Evolutionary conservation across 352 stramenopile genomes (phyloP), one percentile per base, ranked within the genome.

Genomic region (Phytopythium helicoides): DNA sequence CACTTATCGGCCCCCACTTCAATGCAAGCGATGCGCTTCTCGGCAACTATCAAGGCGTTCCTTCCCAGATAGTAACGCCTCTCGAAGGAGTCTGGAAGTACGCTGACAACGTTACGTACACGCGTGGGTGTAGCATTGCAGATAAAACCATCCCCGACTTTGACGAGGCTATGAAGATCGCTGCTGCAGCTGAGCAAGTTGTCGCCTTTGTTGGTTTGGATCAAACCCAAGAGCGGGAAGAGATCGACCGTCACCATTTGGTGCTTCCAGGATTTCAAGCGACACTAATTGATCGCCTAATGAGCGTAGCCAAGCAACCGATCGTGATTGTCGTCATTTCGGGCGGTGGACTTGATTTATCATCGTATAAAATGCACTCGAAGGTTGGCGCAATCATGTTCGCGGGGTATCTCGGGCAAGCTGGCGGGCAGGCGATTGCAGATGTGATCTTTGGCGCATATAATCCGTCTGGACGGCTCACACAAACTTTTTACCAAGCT

Each of bases 311-410:
- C 1, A 60, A 56, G 21, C 56, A 62, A 9, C 81, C 85, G 3
- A 73, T 97, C 54, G 64, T 88, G 18, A 58, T 97, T 11, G 76
- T 97, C 15, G 47, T 97, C 0, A 63, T 95, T 19, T 58, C 92
- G 1, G 89, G 91, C 15, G 74, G 89, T 1, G 77, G 81, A 26
- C 60, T 96, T n/a, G 77, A 89, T 25, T 60, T 94, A 34, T 81
- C 65, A 6, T 49, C 42, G 47, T 92, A 85, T 60, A 75, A 77
- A 52, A 59, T 65, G 26, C 60, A 88, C 45, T 61, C 68, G 1
- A 84, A 79, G 48, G 76, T 92, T 35, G 73, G 68, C 18, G 77
- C 76, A 16, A 86, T 94, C 47, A n/a, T 94, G 40, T 77, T 76
- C 34, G 71, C 58, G 19, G 86, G 82, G 12, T 87, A 93, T 47